phyloP scores from a whole-genome alignment of 1,284 basidiomycete genomes.

The Peniophora sp. region DNA sequence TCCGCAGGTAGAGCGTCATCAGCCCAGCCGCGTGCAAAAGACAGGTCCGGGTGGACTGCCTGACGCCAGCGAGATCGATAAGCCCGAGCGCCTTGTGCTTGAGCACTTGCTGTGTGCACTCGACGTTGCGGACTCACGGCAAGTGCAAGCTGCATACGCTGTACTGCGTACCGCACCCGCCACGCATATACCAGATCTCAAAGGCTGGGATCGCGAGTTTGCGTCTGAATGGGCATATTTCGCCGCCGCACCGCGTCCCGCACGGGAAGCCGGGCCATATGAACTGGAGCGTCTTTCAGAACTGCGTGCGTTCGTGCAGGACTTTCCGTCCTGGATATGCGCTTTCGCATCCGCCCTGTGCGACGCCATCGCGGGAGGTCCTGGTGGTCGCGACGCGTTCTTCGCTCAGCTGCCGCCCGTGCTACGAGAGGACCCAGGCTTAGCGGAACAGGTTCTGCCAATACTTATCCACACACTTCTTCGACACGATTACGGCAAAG shows the following conservation, averaged over 20 bases:
- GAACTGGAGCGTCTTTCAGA: conserved; percentile 30
- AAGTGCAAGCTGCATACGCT: conserved; percentile 51
- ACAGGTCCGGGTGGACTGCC: background rate
- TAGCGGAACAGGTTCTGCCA: conserved; percentile 68
- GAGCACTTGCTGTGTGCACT: conserved; percentile 50
- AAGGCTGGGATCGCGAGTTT: conserved; percentile 34
- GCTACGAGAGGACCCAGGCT: conserved; percentile 42
- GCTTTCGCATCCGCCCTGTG: conserved; percentile 54
- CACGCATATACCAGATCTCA: conserved; percentile 23
- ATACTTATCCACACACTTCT: conserved; percentile 70
- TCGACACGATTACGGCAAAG: conserved; percentile 8
- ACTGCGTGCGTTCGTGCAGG: conserved; percentile 29
- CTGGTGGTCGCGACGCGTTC: conserved; percentile 44
- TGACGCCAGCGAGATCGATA: background rate
- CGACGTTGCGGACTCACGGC: conserved; percentile 37
- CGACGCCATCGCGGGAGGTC: conserved; percentile 33
- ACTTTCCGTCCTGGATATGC: conserved; percentile 63
- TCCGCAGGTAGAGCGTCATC: conserved; percentile 6
- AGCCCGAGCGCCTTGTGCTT: conserved; percentile 37
- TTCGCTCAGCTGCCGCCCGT: conserved; percentile 63
- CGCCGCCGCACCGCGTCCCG: conserved; percentile 30
- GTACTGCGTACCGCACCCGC: conserved; percentile 49
- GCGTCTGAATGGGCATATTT: conserved; percentile 46
- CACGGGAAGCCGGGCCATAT: conserved; percentile 19
- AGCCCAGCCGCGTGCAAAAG: background rate